These are phyloP conservation scores for Aristolochia contorta DNA, from an alignment of 164 flowering plant species.

Conservation along the genomic window DNA sequence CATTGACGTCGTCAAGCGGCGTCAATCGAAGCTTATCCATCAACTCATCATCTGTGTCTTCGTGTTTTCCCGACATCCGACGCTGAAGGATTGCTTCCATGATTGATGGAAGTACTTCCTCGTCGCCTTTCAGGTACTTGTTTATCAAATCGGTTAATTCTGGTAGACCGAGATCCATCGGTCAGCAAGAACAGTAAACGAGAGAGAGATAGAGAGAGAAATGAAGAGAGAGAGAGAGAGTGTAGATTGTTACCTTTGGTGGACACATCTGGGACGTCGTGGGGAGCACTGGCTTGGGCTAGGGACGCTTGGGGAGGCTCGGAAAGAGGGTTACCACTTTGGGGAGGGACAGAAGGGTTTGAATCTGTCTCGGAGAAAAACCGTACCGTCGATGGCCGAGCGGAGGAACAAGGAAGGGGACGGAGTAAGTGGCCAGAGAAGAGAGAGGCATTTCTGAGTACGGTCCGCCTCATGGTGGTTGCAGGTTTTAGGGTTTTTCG, in stretches of 20 bases:
- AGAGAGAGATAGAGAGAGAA: neutral
- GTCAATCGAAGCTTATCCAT: slow-evolving; percentile 33
- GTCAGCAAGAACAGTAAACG: neutral
- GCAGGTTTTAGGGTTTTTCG: slow-evolving; percentile 6
- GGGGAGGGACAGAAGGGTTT: neutral
- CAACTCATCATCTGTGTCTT: slow-evolving; percentile 67
- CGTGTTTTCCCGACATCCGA: slow-evolving; percentile 48
- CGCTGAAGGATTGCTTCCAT: slow-evolving; percentile 50
- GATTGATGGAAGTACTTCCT: slow-evolving; percentile 43
- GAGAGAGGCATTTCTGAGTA: slow-evolving; percentile 4
- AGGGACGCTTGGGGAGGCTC: neutral
- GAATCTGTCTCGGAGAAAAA: neutral
- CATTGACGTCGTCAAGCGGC: slow-evolving; percentile 43
- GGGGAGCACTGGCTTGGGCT: neutral
- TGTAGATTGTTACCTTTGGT: slow-evolving; percentile 10
- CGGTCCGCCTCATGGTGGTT: slow-evolving; percentile 4
- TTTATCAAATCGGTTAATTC: slow-evolving; percentile 46
- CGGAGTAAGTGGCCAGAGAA: slow-evolving; percentile 5
- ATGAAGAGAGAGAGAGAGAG: neutral
- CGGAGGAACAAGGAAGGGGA: neutral
- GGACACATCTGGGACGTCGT: slow-evolving; percentile 8
- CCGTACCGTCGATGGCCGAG: neutral
- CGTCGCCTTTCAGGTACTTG: slow-evolving; percentile 49
- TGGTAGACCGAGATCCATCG: slow-evolving; percentile 6
- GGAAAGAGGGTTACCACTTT: neutral